Percentiles rank a stretch among this genome's conserved stretches.
Conservation (phyloP, 176 grass and related monocot genomes). For the Bonia amplexicaulis region DNA sequence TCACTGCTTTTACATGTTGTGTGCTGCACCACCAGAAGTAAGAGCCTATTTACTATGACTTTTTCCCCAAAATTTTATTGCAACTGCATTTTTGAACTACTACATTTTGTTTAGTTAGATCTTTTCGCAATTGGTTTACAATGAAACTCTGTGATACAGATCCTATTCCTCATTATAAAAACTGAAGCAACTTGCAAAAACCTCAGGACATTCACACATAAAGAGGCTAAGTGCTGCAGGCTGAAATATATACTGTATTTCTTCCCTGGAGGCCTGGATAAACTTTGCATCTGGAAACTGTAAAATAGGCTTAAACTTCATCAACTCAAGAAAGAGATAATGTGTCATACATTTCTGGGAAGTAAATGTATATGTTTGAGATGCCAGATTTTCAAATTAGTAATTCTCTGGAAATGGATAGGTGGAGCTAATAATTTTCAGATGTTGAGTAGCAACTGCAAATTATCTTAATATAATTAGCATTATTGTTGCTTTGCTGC, state of each 20-base stretch:
- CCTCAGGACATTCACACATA: not conserved
- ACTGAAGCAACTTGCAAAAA: not conserved
- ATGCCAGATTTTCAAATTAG: not conserved
- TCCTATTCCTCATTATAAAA: slow-evolving; percentile 16
- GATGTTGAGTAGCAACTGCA: not conserved
- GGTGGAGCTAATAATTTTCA: not conserved
- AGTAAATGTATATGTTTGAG: not conserved
- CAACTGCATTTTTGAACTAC: slow-evolving; percentile 6
- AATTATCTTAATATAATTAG: not conserved
- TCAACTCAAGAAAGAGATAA: not conserved
- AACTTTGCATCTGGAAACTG: not conserved
- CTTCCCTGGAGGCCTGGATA: not conserved
- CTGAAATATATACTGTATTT: not conserved
- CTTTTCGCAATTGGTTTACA: not conserved
- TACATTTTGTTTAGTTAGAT: not conserved
- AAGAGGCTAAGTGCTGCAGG: not conserved
- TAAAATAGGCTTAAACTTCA: not conserved
- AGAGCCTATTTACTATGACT: not conserved
- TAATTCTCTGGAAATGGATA: not conserved
- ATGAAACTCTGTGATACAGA: not conserved
- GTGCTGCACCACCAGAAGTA: slow-evolving; percentile 66
- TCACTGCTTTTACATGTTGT: slow-evolving; percentile 95
- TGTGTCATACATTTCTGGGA: not conserved
- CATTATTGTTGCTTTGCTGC: not conserved
- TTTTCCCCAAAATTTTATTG: slow-evolving; percentile 19